Evolutionary conservation across 768 basidiomycete genomes (phyloP), one percentile per base, ranked within the genome.

Genomic region (Calocybe cyanea): DNA sequence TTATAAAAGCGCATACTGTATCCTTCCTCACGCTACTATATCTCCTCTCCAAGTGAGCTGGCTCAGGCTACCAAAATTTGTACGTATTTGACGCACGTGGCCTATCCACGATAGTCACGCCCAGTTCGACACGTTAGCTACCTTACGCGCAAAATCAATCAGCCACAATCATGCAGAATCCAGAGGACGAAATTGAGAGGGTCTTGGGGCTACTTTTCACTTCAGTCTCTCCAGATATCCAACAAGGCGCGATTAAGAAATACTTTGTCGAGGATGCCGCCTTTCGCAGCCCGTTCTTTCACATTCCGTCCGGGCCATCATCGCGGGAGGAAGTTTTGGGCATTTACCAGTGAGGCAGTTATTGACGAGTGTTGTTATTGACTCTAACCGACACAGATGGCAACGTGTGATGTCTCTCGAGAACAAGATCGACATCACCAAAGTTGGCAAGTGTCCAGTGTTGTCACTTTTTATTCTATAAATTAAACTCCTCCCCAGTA

Each of bases 361-460:
- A n/a, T 32, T 31, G n/a, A 11, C 7, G 13, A 14, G 33, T 9
- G 8, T 18, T 15, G 18, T 0, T 18, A 15, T 2, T 34, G 15
- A 25, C 13, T 3, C 15, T 8, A 10, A 15, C 14, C 4, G 43
- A 32, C 28, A 7, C 45, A 80, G 79, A 54, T 85, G 81, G 80
- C 81, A 82, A 58, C 77, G 83, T 40, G 66, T 85, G 25, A 60
- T 82, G 57, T 83, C 80, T 10, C 83, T 82, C 0, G 52, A 59
- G 18, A 67, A 76, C 18, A 59, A 71, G 7, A 52, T 76, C 28
- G 49, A 65, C 1, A 65, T 80, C 2, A 57, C 64, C 7, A 68
- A 58, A 43, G 66, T 78, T 45, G 68, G 78, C 25, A 28, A 28
- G 11, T 11, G 5, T 5, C 25, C 11, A 11, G 25, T 28, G 25